Percentiles rank a stretch among this genome's conserved stretches.
These are phyloP conservation scores for Rachicladosporium sp. DNA, from an alignment of 2,329 filamentous ascomycete genomes.

Conservation along the genomic window DNA sequence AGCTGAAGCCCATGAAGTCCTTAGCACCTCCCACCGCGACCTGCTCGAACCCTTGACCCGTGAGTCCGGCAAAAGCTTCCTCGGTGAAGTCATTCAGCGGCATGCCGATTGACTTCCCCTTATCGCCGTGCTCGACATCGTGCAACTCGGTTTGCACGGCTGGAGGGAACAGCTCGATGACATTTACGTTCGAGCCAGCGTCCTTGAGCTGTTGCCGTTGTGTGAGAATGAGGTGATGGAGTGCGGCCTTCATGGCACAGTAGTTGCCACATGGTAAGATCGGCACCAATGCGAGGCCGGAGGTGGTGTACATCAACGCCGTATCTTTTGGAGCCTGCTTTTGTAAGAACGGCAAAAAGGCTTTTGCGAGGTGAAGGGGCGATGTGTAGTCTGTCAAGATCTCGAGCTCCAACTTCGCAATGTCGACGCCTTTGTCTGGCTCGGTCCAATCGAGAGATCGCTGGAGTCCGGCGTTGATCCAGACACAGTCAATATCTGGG, in stretches of 20 bases:
- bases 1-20: slow-evolving; percentile 30
- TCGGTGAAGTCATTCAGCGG: slow-evolving; percentile 40
- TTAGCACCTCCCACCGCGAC: slow-evolving; percentile 37
- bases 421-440: slow-evolving; percentile 32
- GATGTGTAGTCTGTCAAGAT: slow-evolving; percentile 40
- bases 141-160: slow-evolving; percentile 47
- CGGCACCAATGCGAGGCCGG: slow-evolving; percentile 39
- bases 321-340: slow-evolving; percentile 29
- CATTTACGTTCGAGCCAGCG: slow-evolving; percentile 35
- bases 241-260: slow-evolving; percentile 43
- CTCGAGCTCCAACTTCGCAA: slow-evolving; percentile 32
- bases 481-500: slow-evolving; percentile 40
- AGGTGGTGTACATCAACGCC: slow-evolving; percentile 37
- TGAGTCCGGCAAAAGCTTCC: slow-evolving; percentile 35
- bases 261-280: slow-evolving; percentile 38
- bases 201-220: slow-evolving; percentile 39
- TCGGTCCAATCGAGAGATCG: slow-evolving; percentile 37
- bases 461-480: slow-evolving; percentile 44
- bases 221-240: slow-evolving; percentile 42
- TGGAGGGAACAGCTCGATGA: slow-evolving; percentile 44
- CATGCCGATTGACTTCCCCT: slow-evolving; percentile 41
- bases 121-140: slow-evolving; percentile 33
- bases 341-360: slow-evolving; percentile 39
- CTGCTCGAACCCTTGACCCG: slow-evolving; percentile 36
- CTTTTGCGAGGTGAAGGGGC: slow-evolving; percentile 37